These are phyloP conservation scores for Ophiosphaerella korrae DNA, from an alignment of 2,329 filamentous ascomycete genomes.

Conservation along the genomic window DNA sequence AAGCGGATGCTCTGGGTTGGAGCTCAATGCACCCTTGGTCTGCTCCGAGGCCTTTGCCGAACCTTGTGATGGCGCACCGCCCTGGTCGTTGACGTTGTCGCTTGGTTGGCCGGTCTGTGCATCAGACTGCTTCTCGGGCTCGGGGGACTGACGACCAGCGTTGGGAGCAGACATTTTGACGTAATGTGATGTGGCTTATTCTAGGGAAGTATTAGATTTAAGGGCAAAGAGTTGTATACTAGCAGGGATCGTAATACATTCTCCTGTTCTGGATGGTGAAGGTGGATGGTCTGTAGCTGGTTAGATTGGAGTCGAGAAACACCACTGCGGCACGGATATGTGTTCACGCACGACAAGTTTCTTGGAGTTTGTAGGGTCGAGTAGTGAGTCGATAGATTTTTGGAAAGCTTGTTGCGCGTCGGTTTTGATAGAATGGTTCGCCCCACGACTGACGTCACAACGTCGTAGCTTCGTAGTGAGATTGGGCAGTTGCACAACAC, in stretches of 20 bases:
- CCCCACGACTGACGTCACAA: slow-evolving; percentile 15
- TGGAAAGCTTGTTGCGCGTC: slow-evolving; percentile 2
- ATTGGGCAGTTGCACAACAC: slow-evolving; percentile 25
- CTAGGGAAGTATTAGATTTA: slow-evolving; percentile 2
- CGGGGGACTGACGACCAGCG: slow-evolving; percentile 77
- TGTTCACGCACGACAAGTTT: too few species aligned
- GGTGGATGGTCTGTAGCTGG: too few species aligned
- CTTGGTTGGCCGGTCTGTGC: slow-evolving; percentile 66
- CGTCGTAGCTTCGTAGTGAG: slow-evolving; percentile 15
- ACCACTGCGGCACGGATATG: too few species aligned
- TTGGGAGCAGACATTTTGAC: slow-evolving; percentile 65
- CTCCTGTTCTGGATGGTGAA: background rate
- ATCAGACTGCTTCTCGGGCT: slow-evolving; percentile 70
- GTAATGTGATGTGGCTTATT: slow-evolving; percentile 41
- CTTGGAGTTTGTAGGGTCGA: background rate
- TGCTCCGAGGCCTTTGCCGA: slow-evolving; percentile 58
- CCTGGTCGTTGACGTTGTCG: slow-evolving; percentile 62
- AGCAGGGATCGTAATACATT: background rate
- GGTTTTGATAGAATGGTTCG: background rate
- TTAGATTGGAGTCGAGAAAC: too few species aligned
- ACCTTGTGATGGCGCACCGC: slow-evolving; percentile 46
- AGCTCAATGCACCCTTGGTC: slow-evolving; percentile 52
- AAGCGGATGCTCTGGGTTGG: slow-evolving; percentile 69
- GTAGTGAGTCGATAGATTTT: background rate
- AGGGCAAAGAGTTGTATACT: background rate